Base-by-base conservation (phyloP, 2,329 filamentous ascomycete species). In the Ophiocordyceps camponoti-rufipedis region DNA sequence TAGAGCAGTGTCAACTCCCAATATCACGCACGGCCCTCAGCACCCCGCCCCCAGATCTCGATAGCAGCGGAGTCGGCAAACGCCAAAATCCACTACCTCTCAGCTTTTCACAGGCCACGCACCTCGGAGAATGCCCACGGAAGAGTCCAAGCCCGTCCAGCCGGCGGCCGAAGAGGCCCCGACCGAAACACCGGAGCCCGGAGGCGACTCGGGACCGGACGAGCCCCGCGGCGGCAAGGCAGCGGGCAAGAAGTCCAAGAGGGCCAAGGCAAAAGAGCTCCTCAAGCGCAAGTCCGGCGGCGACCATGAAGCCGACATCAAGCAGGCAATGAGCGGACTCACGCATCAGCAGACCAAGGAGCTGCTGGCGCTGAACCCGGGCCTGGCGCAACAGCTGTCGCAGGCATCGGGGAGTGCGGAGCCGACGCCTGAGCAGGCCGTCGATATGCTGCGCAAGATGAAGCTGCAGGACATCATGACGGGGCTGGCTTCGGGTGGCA, bases 391-490 rank as follows among this genome's bases (percentile, higher is more conserved):
- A 52, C 78, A 83, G 57, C 53, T 65, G 41, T 55, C 57, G 29
- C 52, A 58, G 41, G 62, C 58, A 35, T 60, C 59, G 18, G 61
- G 59, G 19, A 59, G 55, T 50, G 56, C 57, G 29, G 60, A 63
- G 52, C 58, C 58, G 39, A 58, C 55, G 28, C 53, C 62, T n/a
- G 60, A 64, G 16, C 62, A 68, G 46, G 63, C 72, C 28, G 64
- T 71, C 48, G 68, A 72, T 31, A 63, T 70, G 43, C 66, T 82
- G 50, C 75, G 75, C 62, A 73, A 74, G 53, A 68, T 85, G 58
- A 80, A 71, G 51, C 65, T 85, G 46, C 73, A 79, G 57, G 80
- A 85, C 50, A 75, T 85, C 57, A 75, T 85, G 72, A 84, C 82
- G 1, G 81, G 82, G 0, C 63, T 85, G 55, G 82, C 87, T 14